Conservation (phyloP, 345 rosid species). For the Aquilaria sinensis region DNA sequence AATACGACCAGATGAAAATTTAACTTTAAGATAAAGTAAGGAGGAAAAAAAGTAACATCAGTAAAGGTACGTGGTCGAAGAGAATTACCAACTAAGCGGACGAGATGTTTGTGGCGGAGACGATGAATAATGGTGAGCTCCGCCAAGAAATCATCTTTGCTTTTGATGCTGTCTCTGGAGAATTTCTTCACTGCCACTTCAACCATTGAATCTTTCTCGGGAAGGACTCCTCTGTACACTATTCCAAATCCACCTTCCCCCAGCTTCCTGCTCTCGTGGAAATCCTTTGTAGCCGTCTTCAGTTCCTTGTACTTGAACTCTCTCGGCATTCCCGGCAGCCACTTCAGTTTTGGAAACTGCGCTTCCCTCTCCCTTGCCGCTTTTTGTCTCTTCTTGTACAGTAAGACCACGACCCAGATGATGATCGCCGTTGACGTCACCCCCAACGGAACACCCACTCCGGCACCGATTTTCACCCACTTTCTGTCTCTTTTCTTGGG, state of each 20-base stretch:
- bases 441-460: conserved; percentile 13
- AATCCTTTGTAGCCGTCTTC: conserved; percentile 34
- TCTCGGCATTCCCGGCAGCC: conserved; percentile 39
- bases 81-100: conserved; percentile 34
- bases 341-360: conserved; percentile 17
- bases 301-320: conserved; percentile 31
- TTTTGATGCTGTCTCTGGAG: conserved; percentile 34
- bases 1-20: too few relatives aligned
- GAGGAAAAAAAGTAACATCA: too few relatives aligned
- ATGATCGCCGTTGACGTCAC: not conserved
- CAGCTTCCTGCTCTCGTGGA: conserved; percentile 30
- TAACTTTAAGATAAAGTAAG: too few relatives aligned
- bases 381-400: conserved; percentile 7
- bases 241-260: conserved; percentile 52
- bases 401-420: not conserved
- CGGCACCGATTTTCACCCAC: conserved; percentile 15
- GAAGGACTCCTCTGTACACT: conserved; percentile 33
- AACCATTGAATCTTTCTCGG: conserved; percentile 1
- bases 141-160: conserved; percentile 43
- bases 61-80: not conserved
- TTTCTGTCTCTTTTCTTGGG: conserved; percentile 4
- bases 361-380: not conserved
- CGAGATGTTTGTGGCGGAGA: conserved; percentile 43
- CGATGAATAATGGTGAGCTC: conserved; percentile 50
- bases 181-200: conserved; percentile 48